Evolutionary conservation across 2,329 filamentous ascomycete species (phyloP), one percentile per base, ranked within the genome.

Genomic region (Stachybotrys echinatus): DNA sequence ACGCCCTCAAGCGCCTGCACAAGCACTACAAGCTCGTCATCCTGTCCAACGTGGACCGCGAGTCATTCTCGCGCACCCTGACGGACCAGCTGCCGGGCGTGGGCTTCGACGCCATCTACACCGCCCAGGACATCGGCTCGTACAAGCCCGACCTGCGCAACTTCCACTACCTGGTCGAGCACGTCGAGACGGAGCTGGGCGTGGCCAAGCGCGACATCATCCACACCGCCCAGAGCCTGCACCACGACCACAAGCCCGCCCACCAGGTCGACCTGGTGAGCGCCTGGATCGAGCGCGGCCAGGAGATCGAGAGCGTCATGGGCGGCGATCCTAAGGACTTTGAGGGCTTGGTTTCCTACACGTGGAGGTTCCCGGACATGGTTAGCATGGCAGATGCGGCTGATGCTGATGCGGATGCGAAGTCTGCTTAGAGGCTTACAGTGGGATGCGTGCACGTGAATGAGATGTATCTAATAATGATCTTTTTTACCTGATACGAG

Each of bases 121-220:
- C 85, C 3, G 87, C 87, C 2, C 73, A 90, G 65, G 79, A 87
- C 42, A 81, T 90, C 48, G 85, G 87, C 1, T 75, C 72, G 6
- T 91, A 90, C 65, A 91, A 91, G 70, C 88, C 88, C 0, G 69
- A 79, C 53, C 62, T 67, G 37, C 63, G 63, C 23, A 89, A 89
- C 58, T 91, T 91, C 55, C 72, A 79, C 50, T 85, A 86, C 60
- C 69, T 90, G 66, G 69, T 89, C 14, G 62, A 65, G 14, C 71
- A 76, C 31, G 75, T 80, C 18, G 54, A 76, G 58, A 57, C 65
- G 3, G 75, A 81, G 6, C 77, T 86, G 47, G 82, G 77, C 0
- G 62, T 88, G 0, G 59, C 65, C 5, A 56, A 55, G 54, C 72
- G 75, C 23, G 70, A 82, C 53, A 71, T 90, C 42, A 60, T 89